phyloP scores from a whole-genome alignment of 345 rosid species.

The Eucalyptus tenuipes region DNA sequence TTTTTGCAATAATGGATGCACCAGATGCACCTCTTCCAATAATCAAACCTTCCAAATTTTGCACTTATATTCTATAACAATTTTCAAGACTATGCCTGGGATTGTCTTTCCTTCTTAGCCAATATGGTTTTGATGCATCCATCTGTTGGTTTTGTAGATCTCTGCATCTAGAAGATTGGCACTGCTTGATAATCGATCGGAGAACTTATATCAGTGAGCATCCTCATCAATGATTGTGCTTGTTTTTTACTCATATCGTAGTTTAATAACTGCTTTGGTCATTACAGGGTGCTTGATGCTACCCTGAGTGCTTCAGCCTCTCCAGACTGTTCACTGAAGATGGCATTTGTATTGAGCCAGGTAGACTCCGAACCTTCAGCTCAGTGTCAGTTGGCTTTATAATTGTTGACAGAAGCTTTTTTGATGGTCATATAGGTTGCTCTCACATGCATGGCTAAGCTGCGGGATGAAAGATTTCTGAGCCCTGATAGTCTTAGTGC shows the following conservation, averaged over 20 bases:
- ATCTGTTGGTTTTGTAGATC: slow-evolving; percentile 24
- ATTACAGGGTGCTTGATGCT: slow-evolving; percentile 83
- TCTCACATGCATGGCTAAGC: slow-evolving; percentile 95
- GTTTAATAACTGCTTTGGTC: slow-evolving; percentile 11
- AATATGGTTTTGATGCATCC: background rate
- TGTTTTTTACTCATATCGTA: background rate
- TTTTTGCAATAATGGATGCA: background rate
- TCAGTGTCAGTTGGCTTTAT: background rate
- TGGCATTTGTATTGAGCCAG: slow-evolving; percentile 81
- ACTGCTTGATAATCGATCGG: slow-evolving; percentile 59
- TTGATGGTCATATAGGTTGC: slow-evolving; percentile 48
- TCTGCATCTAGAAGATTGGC: slow-evolving; percentile 77
- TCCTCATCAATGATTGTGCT: background rate
- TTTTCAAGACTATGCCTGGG: background rate
- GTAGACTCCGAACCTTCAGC: slow-evolving; percentile 9
- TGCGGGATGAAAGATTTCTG: slow-evolving; percentile 78
- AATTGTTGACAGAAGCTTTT: background rate
- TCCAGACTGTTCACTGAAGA: slow-evolving; percentile 86
- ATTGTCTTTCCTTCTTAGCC: background rate
- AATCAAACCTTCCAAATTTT: background rate
- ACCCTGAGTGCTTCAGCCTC: slow-evolving; percentile 86
- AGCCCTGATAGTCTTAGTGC: slow-evolving; percentile 53
- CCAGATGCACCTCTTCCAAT: background rate
- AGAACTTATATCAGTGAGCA: slow-evolving; percentile 68
- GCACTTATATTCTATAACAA: background rate